Base-by-base conservation (phyloP, 192 early-diverging fungal genomes). In the Oehlia diaphana region DNA sequence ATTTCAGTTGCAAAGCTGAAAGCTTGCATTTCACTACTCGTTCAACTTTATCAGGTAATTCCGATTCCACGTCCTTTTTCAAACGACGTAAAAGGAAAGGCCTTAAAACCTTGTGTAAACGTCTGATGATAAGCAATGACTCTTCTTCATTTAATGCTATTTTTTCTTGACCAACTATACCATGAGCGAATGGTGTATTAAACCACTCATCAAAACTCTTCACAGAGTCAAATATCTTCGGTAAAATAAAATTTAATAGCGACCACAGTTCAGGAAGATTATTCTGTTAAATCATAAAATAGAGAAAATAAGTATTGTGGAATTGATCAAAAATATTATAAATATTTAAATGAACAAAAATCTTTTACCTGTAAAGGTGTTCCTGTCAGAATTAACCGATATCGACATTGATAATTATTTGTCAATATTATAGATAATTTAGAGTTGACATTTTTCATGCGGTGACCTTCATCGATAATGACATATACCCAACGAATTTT, bases 171-270 rank as follows among this genome's bases (percentile, higher is more conserved):
- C 93, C 93, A 74, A 90, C 92, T 42, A 90, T 91, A 37, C 90
- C 84, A 62, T 86, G 91, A 21, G 92, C 87, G 80, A 99, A 98
- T 10, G 97, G 97, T 13, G 96, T 94, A 81, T 96, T 98, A 91
- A 99, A 99, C 97, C 97, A 99, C 81, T 99, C 97, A 82, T 98
- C 98, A 86, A 99, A 99, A 58, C 92, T 94, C 83, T 98, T 94
- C 1, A 95, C 95, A 79, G 94, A 96, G 81, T 97, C 95, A 86
- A 99, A 99, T 62, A 99, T 96, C 68, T 92, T 94, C 16, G 98
- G 98, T 53, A 98, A 83, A 44, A 98, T 91, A 87, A 99, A 99
- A 81, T 98, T 99, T 26, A 99, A 87, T 70, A 99, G 80, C 4
- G 96, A 93, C 97, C 97, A 98, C 81, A 99, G 82, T 81, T 99